These are phyloP conservation scores for Filobasidium wieringae DNA, from an alignment of 768 basidiomycete genomes.

Conservation along the genomic window DNA sequence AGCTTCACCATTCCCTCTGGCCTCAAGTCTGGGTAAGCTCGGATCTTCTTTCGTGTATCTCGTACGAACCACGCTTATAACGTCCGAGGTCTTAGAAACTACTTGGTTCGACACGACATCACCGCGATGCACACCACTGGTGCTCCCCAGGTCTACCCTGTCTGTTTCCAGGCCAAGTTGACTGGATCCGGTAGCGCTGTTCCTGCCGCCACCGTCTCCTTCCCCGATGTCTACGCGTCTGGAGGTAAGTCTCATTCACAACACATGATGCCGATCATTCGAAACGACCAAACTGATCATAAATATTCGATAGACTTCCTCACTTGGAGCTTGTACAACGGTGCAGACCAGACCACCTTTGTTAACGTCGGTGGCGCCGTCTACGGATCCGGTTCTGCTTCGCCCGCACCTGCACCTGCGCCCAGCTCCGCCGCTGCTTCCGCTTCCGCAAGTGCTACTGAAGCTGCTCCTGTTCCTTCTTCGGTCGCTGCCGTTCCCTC, in stretches of 20 bases:
- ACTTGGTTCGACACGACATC: conserved; percentile 16
- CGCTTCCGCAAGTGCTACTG: neutral
- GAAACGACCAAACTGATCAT: neutral
- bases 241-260: conserved; percentile 1
- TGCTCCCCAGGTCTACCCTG: conserved; percentile 16
- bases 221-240: conserved; percentile 14
- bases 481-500: neutral
- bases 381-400: conserved; percentile 4
- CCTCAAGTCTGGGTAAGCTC: conserved; percentile 8
- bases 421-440: conserved; percentile 2
- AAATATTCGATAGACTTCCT: neutral
- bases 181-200: conserved; percentile 12
- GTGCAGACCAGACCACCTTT: neutral
- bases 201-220: conserved; percentile 9
- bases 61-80: too few species aligned
- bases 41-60: too few species aligned
- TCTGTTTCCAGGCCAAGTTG: conserved; percentile 14
- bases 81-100: too few species aligned
- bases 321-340: neutral
- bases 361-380: neutral
- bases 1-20: conserved; percentile 14
- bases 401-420: conserved; percentile 12
- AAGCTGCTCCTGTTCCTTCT: neutral
- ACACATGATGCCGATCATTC: neutral
- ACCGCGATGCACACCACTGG: conserved; percentile 17